phyloP scores from a whole-genome alignment of 1,284 basidiomycete species.

The Ceraceosorus guamensis region DNA sequence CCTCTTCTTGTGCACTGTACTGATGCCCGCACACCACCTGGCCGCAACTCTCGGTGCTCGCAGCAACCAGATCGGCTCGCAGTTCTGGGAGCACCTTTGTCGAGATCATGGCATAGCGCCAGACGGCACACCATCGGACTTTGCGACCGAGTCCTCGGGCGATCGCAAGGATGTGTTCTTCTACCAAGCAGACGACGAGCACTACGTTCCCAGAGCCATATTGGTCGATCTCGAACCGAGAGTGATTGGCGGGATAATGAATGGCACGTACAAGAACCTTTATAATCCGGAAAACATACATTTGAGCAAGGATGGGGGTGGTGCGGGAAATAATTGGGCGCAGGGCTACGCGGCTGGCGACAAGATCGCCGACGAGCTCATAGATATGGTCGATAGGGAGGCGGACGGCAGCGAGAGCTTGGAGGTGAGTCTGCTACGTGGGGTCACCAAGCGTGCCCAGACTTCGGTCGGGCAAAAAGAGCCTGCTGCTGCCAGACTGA shows the following conservation, averaged over 20 bases:
- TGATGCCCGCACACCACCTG: neutral
- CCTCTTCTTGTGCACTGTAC: too few relatives aligned
- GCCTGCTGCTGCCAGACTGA: too few relatives aligned
- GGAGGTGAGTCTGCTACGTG: conserved; percentile 61
- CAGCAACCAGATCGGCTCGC: conserved; percentile 47
- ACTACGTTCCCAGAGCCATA: conserved; percentile 95
- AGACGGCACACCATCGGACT: conserved; percentile 46
- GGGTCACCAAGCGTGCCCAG: too few relatives aligned
- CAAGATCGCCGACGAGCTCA: conserved; percentile 87
- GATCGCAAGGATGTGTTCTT: conserved; percentile 99
- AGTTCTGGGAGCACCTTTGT: conserved; percentile 48
- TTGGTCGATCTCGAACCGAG: conserved; percentile 95
- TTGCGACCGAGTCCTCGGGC: conserved; percentile 38
- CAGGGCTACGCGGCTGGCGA: conserved; percentile 79
- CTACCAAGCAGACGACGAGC: conserved; percentile 99
- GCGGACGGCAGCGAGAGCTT: conserved; percentile 96
- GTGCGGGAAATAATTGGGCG: conserved; percentile 98
- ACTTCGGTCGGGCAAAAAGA: too few relatives aligned
- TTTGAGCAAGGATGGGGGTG: conserved; percentile 87
- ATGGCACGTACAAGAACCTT: conserved; percentile 81
- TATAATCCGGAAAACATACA: conserved; percentile 99
- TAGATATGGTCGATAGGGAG: conserved; percentile 98
- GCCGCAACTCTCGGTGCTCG: too few relatives aligned
- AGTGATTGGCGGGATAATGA: conserved; percentile 89
- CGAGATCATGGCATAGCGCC: conserved; percentile 44